Evolutionary conservation across 495 filamentous ascomycete species (phyloP).

Genomic region (Penicillium mononematosum): DNA sequence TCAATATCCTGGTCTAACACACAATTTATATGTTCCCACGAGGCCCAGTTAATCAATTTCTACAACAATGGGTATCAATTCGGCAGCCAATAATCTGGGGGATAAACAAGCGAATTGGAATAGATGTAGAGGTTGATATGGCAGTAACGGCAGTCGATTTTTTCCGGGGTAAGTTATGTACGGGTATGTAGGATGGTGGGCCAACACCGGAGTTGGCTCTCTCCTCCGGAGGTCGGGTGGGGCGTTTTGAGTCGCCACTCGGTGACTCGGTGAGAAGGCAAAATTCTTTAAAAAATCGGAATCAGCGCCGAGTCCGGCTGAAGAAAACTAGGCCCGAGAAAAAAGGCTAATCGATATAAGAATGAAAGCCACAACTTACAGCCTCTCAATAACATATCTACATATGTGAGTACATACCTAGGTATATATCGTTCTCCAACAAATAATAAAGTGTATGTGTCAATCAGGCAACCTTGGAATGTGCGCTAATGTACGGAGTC

Average conservation of each 20-base stretch:
- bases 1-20: neutral
- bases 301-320: neutral
- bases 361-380: neutral
- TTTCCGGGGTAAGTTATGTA: neutral
- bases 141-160: neutral
- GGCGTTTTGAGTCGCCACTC: slow-evolving; percentile 7
- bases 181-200: neutral
- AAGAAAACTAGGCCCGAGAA: neutral
- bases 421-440: neutral
- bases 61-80: neutral
- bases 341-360: neutral
- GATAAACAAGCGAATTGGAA: neutral
- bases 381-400: neutral
- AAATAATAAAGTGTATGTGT: slow-evolving; percentile 1
- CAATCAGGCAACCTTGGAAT: slow-evolving; percentile 4
- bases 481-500: too few species aligned
- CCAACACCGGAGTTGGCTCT: slow-evolving; percentile 2
- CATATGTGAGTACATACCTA: too few species aligned
- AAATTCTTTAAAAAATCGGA: neutral
- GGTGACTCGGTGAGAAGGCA: slow-evolving; percentile 3
- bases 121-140: neutral
- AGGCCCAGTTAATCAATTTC: neutral
- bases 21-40: neutral
- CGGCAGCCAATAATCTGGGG: neutral
- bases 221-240: neutral